Conservation (phyloP, 768 basidiomycete genomes). For the Coprinellus aureogranulatus region DNA sequence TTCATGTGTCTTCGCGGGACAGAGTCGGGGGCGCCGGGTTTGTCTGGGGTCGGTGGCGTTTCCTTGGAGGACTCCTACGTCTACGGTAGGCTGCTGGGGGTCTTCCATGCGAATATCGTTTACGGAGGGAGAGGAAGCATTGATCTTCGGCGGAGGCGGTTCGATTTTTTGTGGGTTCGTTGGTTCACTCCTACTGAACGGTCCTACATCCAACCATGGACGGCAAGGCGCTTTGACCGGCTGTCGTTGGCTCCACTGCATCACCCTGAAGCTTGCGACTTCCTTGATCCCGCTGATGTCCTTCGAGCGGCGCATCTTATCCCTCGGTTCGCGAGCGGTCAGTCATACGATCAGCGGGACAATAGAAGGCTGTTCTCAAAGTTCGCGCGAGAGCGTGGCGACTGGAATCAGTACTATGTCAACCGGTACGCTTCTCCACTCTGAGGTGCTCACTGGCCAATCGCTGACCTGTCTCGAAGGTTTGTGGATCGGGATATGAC, state of each 20-base stretch:
- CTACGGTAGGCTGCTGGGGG: neutral
- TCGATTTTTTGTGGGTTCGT: neutral
- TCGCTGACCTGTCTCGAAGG: too few species aligned
- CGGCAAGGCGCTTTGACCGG: neutral
- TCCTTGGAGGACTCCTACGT: neutral
- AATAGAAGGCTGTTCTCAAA: neutral
- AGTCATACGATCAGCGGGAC: neutral
- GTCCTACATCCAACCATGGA: neutral
- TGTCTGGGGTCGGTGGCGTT: neutral
- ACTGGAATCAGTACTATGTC: neutral
- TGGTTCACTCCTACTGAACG: neutral
- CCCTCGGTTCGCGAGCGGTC: neutral
- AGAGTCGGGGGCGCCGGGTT: neutral
- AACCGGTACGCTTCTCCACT: neutral
- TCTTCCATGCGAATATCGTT: neutral
- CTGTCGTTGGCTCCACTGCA: neutral
- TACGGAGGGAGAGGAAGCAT: neutral
- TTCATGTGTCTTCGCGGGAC: slow-evolving; percentile 1
- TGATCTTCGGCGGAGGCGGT: neutral
- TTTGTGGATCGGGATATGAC: too few species aligned
- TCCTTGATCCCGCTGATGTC: neutral
- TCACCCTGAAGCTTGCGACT: neutral
- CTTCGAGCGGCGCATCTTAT: neutral
- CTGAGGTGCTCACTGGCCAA: too few species aligned
- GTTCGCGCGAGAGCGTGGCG: neutral